Base-by-base conservation (phyloP, 257 asterid species). In the Dorcoceras hygrometricum region DNA sequence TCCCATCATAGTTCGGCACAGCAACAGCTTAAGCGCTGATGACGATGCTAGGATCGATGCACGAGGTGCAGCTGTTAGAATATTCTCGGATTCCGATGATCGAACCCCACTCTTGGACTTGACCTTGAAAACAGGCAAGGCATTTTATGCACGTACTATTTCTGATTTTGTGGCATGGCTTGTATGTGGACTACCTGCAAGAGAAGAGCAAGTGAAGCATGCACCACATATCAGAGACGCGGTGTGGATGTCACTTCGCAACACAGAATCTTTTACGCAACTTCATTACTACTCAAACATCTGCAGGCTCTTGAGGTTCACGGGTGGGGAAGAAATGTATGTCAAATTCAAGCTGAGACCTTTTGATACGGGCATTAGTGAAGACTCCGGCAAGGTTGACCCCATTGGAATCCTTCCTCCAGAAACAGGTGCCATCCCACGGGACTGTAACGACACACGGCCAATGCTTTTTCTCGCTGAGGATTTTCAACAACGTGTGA, bases 321-420 rank as follows among this genome's bases (percentile, higher is more conserved):
- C 55, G 25, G 86, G 86, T 77, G 97, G 96, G 57, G 75, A 78
- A 34, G 92, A 86, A 71, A 88, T 88, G 97, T 90, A 86, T 59
- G 96, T 84, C 59, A 90, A 88, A 62, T 85, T 90, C 69, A 90
- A 90, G 84, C 18, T 90, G 24, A 75, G 97, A 32, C 97, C 97
- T 46, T 62, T 32, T 31, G 89, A 88, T 80, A 84, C 75, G 43
- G 77, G 55, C 2, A 76, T 84, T 9, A 54, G 50, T 18, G 90
- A 83, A 73, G 92, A 90, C 67, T 78, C 87, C 0, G 95, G 97
- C 16, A 81, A 75, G 70, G 91, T 90, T 23, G 89, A 88, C 75
- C 95, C 96, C 1, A 76, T 39, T 3, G 96, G 97, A 26, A 84
- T 88, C 66, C 92, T 90, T 12, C 97, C 97, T 50, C 97, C 97